Evolutionary conservation across 768 basidiomycete species (phyloP).

Genomic region (Mrakia frigida): DNA sequence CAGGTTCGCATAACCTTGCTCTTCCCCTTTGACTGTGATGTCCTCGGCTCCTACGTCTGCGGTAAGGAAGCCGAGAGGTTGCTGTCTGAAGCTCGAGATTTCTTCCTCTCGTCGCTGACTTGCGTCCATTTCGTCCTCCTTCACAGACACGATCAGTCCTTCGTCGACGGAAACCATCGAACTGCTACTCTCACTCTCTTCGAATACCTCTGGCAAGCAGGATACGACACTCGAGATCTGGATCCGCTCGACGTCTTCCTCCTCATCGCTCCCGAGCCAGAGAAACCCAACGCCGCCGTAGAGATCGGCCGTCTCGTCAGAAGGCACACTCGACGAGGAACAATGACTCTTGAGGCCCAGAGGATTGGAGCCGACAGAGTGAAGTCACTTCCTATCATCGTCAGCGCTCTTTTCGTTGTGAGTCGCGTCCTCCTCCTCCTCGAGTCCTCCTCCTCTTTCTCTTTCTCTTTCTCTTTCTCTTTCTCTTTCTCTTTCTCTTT

Average conservation of each 20-base stretch:
- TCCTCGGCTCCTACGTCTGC: no score
- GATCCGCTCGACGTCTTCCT: not conserved
- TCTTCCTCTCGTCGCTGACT: not conserved
- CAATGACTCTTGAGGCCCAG: not conserved
- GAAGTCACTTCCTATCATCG: not conserved
- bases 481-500: not conserved
- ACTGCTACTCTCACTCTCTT: not conserved
- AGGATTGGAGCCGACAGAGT: not conserved
- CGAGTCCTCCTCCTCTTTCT: no score
- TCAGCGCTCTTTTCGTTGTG: not conserved
- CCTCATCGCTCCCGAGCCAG: not conserved
- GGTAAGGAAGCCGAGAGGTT: no score
- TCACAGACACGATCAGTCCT: not conserved
- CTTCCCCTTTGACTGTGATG: no score
- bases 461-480: not conserved
- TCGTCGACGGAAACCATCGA: not conserved
- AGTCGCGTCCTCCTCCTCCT: no score
- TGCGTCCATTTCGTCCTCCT: no score
- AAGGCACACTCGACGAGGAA: not conserved
- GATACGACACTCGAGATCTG: not conserved
- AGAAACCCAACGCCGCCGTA: not conserved
- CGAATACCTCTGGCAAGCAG: not conserved
- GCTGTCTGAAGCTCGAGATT: no score
- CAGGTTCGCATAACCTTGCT: no score
- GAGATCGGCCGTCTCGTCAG: not conserved